phyloP scores from a whole-genome alignment of 768 basidiomycete species.

The Rhizopogon roseolus region DNA sequence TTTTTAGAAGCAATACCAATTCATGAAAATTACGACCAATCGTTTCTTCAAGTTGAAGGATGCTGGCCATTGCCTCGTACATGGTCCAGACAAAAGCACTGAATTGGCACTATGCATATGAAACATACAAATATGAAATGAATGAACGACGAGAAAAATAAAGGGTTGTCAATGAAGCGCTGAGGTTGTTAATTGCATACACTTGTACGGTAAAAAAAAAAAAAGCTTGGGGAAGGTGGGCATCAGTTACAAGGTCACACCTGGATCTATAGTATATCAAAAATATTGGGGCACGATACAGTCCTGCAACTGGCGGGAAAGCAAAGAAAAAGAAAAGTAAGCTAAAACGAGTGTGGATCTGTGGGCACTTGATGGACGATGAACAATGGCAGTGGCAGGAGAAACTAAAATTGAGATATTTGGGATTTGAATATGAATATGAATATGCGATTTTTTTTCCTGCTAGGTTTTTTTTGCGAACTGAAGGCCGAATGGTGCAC shows the following conservation, averaged over 20 bases:
- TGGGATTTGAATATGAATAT: slow-evolving; percentile 2
- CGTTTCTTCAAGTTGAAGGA: too few species aligned
- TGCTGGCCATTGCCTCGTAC: too few species aligned
- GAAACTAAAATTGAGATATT: slow-evolving; percentile 7
- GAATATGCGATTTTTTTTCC: slow-evolving; percentile 4
- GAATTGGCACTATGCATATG: neutral
- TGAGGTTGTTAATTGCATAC: slow-evolving; percentile 11
- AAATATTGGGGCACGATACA: slow-evolving; percentile 17
- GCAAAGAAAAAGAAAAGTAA: too few species aligned
- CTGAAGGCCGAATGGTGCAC: too few species aligned
- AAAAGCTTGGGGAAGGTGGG: too few species aligned
- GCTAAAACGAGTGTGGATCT: too few species aligned
- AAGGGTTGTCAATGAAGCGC: slow-evolving; percentile 4
- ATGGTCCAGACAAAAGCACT: neutral
- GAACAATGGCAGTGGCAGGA: slow-evolving; percentile 6
- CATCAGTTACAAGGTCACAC: slow-evolving; percentile 20
- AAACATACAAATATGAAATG: slow-evolving; percentile 1
- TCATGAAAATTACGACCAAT: too few species aligned
- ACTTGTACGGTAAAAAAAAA: slow-evolving; percentile 12
- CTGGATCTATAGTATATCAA: slow-evolving; percentile 16
- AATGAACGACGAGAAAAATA: slow-evolving; percentile 11
- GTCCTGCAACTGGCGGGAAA: slow-evolving; percentile 11
- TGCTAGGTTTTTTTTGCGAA: too few species aligned
- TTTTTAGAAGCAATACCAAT: neutral
- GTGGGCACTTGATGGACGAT: too few species aligned